Evolutionary conservation across 306 rosid genomes (phyloP).

Genomic region (Inga oerstediana): DNA sequence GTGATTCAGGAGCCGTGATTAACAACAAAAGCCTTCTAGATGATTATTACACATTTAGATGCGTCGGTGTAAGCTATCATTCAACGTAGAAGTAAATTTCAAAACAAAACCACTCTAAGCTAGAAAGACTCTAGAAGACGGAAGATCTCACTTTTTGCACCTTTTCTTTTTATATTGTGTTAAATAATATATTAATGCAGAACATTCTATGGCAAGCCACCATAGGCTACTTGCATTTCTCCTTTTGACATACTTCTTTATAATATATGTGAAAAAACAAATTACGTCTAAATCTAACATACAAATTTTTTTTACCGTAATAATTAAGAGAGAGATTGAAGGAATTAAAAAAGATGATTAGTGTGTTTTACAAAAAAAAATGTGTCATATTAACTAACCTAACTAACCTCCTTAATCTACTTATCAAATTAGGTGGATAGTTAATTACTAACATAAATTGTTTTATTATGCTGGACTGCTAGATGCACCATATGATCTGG

Average conservation of each 20-base stretch:
- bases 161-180: neutral
- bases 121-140: neutral
- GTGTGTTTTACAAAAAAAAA: no score
- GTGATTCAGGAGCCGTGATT: neutral
- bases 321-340: no score
- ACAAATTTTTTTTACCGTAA: neutral
- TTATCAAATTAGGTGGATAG: no score
- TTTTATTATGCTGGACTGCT: neutral
- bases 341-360: no score
- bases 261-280: neutral
- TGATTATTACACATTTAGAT: neutral
- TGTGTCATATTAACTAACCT: no score
- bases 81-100: neutral
- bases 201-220: neutral
- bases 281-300: neutral
- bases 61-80: neutral
- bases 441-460: neutral
- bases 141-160: neutral
- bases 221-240: neutral
- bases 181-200: neutral
- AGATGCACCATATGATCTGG: neutral
- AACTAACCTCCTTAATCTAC: no score
- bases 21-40: neutral
- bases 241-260: neutral
- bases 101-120: neutral